Evolutionary conservation across 257 asterid genomes (phyloP), one percentile per base, ranked within the genome.

Genomic region (Euphrasia confusa): DNA sequence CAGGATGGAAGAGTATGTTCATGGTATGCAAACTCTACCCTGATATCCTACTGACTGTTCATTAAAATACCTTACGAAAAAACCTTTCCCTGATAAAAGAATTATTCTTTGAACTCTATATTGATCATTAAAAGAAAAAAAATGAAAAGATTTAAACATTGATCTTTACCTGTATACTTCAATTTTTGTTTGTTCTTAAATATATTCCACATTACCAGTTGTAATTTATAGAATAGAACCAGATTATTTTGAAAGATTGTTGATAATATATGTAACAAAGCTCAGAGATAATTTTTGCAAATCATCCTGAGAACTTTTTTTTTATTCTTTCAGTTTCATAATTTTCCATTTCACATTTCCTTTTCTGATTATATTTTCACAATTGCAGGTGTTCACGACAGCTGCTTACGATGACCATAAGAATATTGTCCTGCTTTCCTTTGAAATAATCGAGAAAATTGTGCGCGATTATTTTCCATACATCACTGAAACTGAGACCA

Each of bases 1-100:
- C 99, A 1, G 99, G 99, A 76, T 93, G 99, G 99, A 93, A 93
- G 81, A 89, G 99, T 81, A 93, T 93, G 99, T 93, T 93, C 89
- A 92, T 89, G 99, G 99, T 92, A 89, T 60, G 24, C 11, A 2
- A 66, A 69, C 45, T 76, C 69, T 65, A 61, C 49, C 60, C 60
- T 13, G 49, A 69, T 66, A 24, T 70, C 49, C 47, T 40, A 49
- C 39, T 65, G 60, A 33, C 58, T 11, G 35, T 70, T 54, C 57
- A 26, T 68, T 58, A 7, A 54, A 52, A 65, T 56, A 12, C 54
- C 47, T 47, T 33, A 2, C 58, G 21, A n/a, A 33, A 28, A 58
- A n/a, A 60, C 54, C 35, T 15, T 44, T 54, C 50, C 30, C 28
- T 47, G n/a, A 17, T 48, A 33, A 58, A 37, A 35, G 40, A 37